Conservation (phyloP, 768 basidiomycete genomes). For the Lentinula detonsa region DNA sequence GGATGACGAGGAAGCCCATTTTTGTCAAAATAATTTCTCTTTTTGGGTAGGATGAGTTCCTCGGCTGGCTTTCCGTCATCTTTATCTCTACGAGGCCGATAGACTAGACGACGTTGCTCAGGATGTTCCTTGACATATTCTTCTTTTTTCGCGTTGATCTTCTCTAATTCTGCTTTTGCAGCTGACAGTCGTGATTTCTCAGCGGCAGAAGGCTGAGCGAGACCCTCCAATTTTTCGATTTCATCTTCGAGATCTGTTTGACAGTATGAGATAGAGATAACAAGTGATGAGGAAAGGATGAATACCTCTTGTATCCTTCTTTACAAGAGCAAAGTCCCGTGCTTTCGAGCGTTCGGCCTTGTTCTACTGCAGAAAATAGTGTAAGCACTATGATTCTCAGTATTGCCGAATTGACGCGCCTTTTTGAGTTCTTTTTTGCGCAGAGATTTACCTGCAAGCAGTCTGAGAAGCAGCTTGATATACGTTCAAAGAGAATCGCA, state of each 20-base stretch:
- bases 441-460: constrained; percentile 72
- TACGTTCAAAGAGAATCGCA: constrained; percentile 23
- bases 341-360: constrained; percentile 77
- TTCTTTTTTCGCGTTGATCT: constrained; percentile 81
- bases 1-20: constrained; percentile 85
- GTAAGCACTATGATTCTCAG: constrained; percentile 5
- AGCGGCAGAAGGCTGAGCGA: constrained; percentile 31
- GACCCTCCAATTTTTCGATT: constrained; percentile 59
- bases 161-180: constrained; percentile 72
- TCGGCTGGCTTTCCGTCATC: constrained; percentile 35
- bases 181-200: constrained; percentile 64
- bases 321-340: constrained; percentile 86
- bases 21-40: constrained; percentile 71
- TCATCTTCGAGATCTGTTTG: constrained; percentile 76
- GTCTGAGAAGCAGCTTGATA: not conserved
- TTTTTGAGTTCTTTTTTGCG: constrained; percentile 95
- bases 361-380: constrained; percentile 62
- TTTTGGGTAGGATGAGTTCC: constrained; percentile 32
- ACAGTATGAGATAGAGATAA: not conserved
- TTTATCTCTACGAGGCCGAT: constrained; percentile 45
- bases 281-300: not conserved
- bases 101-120: constrained; percentile 84
- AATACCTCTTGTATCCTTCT: constrained; percentile 86
- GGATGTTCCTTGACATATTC: constrained; percentile 93
- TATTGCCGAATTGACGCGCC: constrained; percentile 37